Evolutionary conservation across 805 yeast species (phyloP).

Genomic region (Metschnikowia baotianmanensis): DNA sequence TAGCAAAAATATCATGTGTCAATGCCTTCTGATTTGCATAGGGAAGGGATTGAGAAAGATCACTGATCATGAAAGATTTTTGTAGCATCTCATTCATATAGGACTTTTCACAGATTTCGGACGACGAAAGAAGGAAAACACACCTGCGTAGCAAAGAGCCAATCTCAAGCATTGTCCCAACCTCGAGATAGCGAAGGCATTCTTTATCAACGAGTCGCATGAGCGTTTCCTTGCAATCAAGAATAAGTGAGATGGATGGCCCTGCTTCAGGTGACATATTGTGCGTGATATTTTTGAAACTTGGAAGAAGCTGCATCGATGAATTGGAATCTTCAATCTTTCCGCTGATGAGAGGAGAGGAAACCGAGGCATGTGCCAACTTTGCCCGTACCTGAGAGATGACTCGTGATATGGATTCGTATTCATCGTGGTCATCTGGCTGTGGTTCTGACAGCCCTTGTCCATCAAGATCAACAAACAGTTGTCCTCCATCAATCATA

Average conservation of each 20-base stretch:
- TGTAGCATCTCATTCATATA: slow-evolving; percentile 16
- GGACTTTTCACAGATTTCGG: slow-evolving; percentile 2
- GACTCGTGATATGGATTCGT: too few species aligned
- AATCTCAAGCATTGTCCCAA: slow-evolving; percentile 9
- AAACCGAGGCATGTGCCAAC: slow-evolving; percentile 2
- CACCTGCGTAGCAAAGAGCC: slow-evolving; percentile 11
- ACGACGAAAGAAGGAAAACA: slow-evolving; percentile 8
- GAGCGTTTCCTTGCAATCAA: slow-evolving; percentile 13
- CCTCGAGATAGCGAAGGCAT: slow-evolving; percentile 6
- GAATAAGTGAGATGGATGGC: neutral
- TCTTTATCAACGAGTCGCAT: slow-evolving; percentile 3
- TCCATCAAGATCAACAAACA: neutral
- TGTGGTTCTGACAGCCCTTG: neutral
- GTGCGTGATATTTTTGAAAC: neutral
- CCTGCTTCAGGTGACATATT: neutral
- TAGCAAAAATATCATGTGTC: neutral
- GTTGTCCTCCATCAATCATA: slow-evolving; percentile 2
- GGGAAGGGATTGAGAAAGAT: slow-evolving; percentile 10
- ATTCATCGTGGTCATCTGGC: slow-evolving; percentile 2
- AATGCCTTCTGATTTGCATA: slow-evolving; percentile 8
- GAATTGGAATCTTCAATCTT: neutral
- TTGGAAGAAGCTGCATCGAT: neutral
- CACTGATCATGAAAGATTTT: slow-evolving; percentile 19
- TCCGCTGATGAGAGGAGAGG: neutral
- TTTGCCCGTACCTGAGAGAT: slow-evolving; percentile 7